These are phyloP conservation scores for Prunus fruticosa DNA, from an alignment of 306 rosid genomes.

Conservation along the genomic window DNA sequence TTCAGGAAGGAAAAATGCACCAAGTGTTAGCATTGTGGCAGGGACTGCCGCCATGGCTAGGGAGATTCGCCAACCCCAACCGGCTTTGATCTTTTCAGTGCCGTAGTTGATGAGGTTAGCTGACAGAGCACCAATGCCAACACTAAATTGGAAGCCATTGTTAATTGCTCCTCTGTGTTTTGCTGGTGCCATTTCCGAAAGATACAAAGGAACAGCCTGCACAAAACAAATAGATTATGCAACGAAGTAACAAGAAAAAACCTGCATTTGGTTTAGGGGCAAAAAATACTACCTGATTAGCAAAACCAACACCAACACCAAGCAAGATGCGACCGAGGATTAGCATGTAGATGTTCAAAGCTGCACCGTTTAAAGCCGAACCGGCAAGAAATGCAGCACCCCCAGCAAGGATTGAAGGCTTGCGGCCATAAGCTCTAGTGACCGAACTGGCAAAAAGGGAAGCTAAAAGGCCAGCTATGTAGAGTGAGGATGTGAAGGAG, in stretches of 20 bases:
- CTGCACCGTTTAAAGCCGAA: slow-evolving; percentile 62
- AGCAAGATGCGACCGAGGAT: slow-evolving; percentile 64
- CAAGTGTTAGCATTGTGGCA: slow-evolving; percentile 57
- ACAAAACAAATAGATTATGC: not conserved
- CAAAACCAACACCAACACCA: slow-evolving; percentile 81
- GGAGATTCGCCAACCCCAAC: slow-evolving; percentile 75
- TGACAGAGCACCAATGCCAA: slow-evolving; percentile 53
- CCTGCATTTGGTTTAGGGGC: too few species aligned
- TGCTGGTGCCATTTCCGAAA: slow-evolving; percentile 80
- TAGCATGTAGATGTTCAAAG: slow-evolving; percentile 64
- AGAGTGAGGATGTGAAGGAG: slow-evolving; percentile 74
- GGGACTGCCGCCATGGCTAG: slow-evolving; percentile 74
- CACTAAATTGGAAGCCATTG: slow-evolving; percentile 78
- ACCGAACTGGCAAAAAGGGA: slow-evolving; percentile 57
- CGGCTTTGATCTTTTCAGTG: slow-evolving; percentile 55
- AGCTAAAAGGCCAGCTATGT: slow-evolving; percentile 66
- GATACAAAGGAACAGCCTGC: slow-evolving; percentile 76
- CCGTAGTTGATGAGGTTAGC: slow-evolving; percentile 75
- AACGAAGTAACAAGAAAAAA: not conserved
- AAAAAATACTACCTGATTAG: slow-evolving; percentile 53
- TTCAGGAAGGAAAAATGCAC: slow-evolving; percentile 78
- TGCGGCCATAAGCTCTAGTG: slow-evolving; percentile 62
- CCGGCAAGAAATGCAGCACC: slow-evolving; percentile 65
- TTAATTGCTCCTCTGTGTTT: slow-evolving; percentile 67
- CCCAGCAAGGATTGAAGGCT: slow-evolving; percentile 56